Percentiles rank a stretch among this genome's conserved stretches.
These are phyloP conservation scores for Pelagophyceae sp. DNA, from an alignment of 352 stramenopile genomes.

Conservation along the genomic window DNA sequence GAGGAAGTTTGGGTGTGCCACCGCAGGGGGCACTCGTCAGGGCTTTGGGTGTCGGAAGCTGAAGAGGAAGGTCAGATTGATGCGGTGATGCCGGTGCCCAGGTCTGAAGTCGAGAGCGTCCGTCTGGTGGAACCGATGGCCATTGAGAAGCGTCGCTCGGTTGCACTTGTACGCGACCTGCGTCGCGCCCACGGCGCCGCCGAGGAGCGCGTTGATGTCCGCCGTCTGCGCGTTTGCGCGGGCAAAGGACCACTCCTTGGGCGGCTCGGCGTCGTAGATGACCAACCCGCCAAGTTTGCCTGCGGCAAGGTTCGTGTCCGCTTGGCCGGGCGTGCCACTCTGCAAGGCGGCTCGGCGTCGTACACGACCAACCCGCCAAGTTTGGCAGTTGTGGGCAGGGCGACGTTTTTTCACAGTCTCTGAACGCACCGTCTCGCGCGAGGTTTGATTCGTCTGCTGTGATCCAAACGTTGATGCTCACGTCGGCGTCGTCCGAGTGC, in stretches of 20 bases:
- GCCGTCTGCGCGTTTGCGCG: neutral
- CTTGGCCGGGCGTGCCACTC: too few species aligned
- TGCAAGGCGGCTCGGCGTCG: too few species aligned
- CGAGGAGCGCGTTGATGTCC: neutral
- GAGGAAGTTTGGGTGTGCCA: too few species aligned
- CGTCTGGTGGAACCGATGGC: constrained; percentile 15
- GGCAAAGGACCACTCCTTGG: neutral
- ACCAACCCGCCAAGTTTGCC: neutral
- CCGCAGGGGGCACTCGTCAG: too few species aligned
- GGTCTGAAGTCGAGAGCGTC: constrained; percentile 9
- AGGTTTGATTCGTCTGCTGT: neutral
- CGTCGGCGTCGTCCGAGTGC: constrained; percentile 17
- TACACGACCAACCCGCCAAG: too few species aligned
- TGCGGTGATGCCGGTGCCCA: constrained; percentile 4
- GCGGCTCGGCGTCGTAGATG: neutral
- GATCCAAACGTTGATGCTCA: constrained; percentile 17
- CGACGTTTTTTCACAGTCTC: too few species aligned
- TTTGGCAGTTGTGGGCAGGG: too few species aligned
- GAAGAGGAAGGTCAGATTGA: constrained; percentile 21
- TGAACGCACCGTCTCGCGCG: neutral
- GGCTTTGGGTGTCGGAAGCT: too few species aligned
- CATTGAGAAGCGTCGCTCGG: constrained; percentile 1
- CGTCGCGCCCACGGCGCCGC: neutral
- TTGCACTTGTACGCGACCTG: neutral
- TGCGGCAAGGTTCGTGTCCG: too few species aligned